phyloP scores from a whole-genome alignment of 106 monocot genomes.

The Acorus calamus region DNA sequence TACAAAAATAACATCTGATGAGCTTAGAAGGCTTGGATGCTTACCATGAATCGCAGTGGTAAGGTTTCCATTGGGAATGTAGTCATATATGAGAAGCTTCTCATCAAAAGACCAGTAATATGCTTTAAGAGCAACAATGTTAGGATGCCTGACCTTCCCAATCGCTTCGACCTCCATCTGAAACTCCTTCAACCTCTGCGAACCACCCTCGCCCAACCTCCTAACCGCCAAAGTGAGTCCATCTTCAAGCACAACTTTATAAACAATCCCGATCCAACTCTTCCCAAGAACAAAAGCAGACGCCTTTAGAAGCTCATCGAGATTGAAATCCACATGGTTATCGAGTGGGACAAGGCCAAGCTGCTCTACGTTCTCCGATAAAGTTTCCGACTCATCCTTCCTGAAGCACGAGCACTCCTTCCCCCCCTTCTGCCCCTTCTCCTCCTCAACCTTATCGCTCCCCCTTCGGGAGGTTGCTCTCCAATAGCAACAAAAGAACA shows the following conservation, averaged over 20 bases:
- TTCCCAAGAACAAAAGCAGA: constrained; percentile 73
- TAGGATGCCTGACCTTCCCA: constrained; percentile 52
- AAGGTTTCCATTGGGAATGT: constrained; percentile 60
- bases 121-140: constrained; percentile 58
- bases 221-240: constrained; percentile 54
- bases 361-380: constrained; percentile 39
- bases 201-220: constrained; percentile 64
- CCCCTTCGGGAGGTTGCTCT: constrained; percentile 22
- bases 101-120: constrained; percentile 84
- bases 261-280: constrained; percentile 59
- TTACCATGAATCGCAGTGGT: constrained; percentile 55
- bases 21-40: background rate
- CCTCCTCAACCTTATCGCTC: constrained; percentile 14
- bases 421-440: constrained; percentile 15
- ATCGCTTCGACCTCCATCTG: constrained; percentile 49
- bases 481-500: constrained; percentile 67
- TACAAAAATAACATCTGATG: too few species aligned
- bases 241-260: constrained; percentile 67
- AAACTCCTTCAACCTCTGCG: constrained; percentile 60
- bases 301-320: constrained; percentile 65
- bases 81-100: constrained; percentile 82
- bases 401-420: constrained; percentile 58
- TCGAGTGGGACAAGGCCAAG: constrained; percentile 46
- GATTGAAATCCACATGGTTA: constrained; percentile 23
- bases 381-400: constrained; percentile 33